These are phyloP conservation scores for Annona squamosa DNA, from an alignment of 164 flowering plant genomes.

Conservation along the genomic window DNA sequence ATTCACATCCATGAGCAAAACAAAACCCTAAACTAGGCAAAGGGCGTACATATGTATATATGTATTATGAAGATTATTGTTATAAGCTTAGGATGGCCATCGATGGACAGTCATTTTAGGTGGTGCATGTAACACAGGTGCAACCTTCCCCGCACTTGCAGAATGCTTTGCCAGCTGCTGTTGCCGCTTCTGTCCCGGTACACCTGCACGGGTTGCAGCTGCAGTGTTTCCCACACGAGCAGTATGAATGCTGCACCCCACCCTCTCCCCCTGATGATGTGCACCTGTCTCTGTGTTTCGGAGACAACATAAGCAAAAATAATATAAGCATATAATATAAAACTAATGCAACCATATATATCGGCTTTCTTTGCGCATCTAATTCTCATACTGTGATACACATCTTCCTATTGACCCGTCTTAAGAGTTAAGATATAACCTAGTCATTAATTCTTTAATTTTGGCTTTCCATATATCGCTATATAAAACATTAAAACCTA, in stretches of 20 bases:
- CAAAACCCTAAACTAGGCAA: background rate
- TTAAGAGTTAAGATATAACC: too few relatives aligned
- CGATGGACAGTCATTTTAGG: background rate
- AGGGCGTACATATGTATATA: background rate
- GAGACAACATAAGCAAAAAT: too few relatives aligned
- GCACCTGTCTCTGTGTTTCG: slow-evolving; percentile 1
- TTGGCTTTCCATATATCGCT: too few relatives aligned
- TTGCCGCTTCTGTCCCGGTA: background rate
- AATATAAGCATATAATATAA: too few relatives aligned
- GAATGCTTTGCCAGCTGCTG: background rate
- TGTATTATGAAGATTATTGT: background rate
- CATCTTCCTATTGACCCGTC: too few relatives aligned
- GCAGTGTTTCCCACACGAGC: slow-evolving; percentile 57
- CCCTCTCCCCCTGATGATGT: background rate
- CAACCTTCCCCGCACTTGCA: slow-evolving; percentile 9
- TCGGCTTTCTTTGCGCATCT: too few relatives aligned
- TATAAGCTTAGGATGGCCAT: too few relatives aligned
- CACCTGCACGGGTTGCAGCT: slow-evolving; percentile 51
- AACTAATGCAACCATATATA: too few relatives aligned
- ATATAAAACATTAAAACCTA: too few relatives aligned
- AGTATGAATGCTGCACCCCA: slow-evolving; percentile 27
- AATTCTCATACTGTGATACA: too few relatives aligned
- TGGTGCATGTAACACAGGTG: slow-evolving; percentile 4
- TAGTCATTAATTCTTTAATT: too few relatives aligned
- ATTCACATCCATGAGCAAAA: background rate